Conservation (phyloP, 1,139 yeast genomes). For the Lodderomyces metapsilosis region DNA sequence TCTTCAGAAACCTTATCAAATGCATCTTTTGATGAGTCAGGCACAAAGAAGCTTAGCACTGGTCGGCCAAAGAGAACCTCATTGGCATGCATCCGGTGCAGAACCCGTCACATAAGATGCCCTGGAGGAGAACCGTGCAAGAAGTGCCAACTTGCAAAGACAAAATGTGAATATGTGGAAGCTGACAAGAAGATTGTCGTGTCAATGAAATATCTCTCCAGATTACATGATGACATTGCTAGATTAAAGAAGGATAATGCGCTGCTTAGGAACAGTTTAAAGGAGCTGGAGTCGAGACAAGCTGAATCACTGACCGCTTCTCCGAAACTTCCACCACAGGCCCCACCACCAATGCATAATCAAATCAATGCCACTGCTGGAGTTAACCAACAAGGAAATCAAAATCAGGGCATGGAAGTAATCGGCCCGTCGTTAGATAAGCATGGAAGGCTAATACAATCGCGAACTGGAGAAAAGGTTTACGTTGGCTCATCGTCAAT, state of each 20-base stretch:
- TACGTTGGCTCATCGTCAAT: conserved; percentile 80
- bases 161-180: conserved; percentile 72
- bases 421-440: conserved; percentile 68
- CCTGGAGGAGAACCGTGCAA: conserved; percentile 80
- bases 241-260: conserved; percentile 54
- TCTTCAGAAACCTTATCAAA: neutral
- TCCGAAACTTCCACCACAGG: conserved; percentile 3
- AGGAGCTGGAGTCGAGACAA: conserved; percentile 25
- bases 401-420: conserved; percentile 32
- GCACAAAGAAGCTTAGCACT: neutral
- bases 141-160: conserved; percentile 58
- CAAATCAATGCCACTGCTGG: conserved; percentile 8
- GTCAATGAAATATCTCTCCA: conserved; percentile 68
- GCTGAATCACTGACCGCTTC: neutral
- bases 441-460: conserved; percentile 67
- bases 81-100: conserved; percentile 64
- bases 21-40: neutral
- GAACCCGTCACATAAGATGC: conserved; percentile 75
- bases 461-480: conserved; percentile 70
- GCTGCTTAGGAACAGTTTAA: conserved; percentile 45
- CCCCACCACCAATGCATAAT: conserved; percentile 1
- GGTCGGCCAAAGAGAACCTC: conserved; percentile 31
- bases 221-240: conserved; percentile 67
- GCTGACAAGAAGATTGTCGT: conserved; percentile 78
- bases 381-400: neutral